phyloP scores from a whole-genome alignment of 768 basidiomycete genomes.

The Rhodotorula kratochvilovae region DNA sequence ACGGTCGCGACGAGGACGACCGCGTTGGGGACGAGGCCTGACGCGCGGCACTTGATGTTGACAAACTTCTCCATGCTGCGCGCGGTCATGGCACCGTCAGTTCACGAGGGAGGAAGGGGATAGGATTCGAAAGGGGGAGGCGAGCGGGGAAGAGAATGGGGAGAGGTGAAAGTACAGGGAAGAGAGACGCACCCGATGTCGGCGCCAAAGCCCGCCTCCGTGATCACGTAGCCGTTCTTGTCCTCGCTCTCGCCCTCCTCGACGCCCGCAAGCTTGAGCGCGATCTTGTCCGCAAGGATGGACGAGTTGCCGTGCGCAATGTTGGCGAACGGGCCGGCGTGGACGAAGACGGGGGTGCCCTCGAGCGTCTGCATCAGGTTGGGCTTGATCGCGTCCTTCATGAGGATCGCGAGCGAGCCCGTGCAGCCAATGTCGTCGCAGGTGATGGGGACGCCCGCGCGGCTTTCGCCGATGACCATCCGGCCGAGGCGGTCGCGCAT shows the following conservation, averaged over 20 bases:
- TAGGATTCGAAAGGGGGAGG: neutral
- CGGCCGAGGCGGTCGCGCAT: constrained; percentile 86
- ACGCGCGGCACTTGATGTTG: constrained; percentile 96
- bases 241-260: constrained; percentile 80
- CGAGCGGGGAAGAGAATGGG: neutral
- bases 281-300: constrained; percentile 93
- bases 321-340: constrained; percentile 98
- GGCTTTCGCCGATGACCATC: constrained; percentile 95
- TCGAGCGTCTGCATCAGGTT: constrained; percentile 95
- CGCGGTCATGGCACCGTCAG: too few species aligned
- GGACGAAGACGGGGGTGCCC: constrained; percentile 98
- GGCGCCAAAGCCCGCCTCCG: constrained; percentile 96
- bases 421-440: constrained; percentile 94
- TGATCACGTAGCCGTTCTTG: constrained; percentile 88
- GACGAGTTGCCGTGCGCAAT: constrained; percentile 97
- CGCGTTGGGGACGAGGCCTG: constrained; percentile 87
- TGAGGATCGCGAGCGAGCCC: constrained; percentile 88
- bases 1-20: constrained; percentile 95
- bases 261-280: constrained; percentile 91
- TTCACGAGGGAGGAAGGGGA: neutral
- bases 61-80: constrained; percentile 92
- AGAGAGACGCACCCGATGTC: constrained; percentile 66
- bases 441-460: constrained; percentile 82
- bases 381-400: constrained; percentile 99
- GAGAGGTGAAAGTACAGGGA: neutral